Percentiles rank a stretch among this genome's conserved stretches.
Conservation (phyloP, 306 rosid species). For the Quercus wislizeni region DNA sequence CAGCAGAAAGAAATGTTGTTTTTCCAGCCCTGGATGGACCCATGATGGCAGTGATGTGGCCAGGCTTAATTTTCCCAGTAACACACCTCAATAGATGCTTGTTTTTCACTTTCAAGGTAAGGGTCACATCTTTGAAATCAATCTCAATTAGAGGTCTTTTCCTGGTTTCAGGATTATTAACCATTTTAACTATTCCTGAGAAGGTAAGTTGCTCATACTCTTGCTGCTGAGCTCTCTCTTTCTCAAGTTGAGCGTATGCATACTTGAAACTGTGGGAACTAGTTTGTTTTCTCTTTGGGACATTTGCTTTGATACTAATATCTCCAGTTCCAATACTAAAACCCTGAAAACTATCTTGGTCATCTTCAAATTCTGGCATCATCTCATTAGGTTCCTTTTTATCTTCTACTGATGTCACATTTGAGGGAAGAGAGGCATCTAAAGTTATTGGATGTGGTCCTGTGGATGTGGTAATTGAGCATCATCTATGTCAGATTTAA, state of each 20-base stretch:
- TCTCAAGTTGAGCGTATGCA: constrained; percentile 88
- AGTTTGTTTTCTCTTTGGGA: constrained; percentile 59
- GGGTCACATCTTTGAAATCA: constrained; percentile 75
- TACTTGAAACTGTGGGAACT: constrained; percentile 70
- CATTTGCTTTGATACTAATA: constrained; percentile 18
- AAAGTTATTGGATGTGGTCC: constrained; percentile 28
- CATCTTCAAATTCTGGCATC: constrained; percentile 60
- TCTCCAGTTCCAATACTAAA: constrained; percentile 34
- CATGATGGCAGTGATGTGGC: constrained; percentile 89
- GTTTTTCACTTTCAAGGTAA: constrained; percentile 75
- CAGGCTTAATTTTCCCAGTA: constrained; percentile 87
- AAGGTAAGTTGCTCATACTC: constrained; percentile 69
- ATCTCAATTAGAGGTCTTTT: constrained; percentile 87
- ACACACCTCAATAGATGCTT: constrained; percentile 78
- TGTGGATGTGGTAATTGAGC: constrained; percentile 25
- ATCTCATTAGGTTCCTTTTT: constrained; percentile 37
- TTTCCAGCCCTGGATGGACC: constrained; percentile 99
- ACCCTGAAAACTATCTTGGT: constrained; percentile 42
- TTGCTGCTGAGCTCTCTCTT: constrained; percentile 78
- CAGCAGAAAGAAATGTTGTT: constrained; percentile 88
- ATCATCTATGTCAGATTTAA: constrained; percentile 35
- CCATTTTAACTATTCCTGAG: constrained; percentile 82
- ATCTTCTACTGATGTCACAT: constrained; percentile 36
- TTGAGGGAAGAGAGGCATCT: constrained; percentile 32
- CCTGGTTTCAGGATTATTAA: constrained; percentile 44